These are phyloP conservation scores for Ascochyta lentis DNA, from an alignment of 2,329 filamentous ascomycete species.

Conservation along the genomic window DNA sequence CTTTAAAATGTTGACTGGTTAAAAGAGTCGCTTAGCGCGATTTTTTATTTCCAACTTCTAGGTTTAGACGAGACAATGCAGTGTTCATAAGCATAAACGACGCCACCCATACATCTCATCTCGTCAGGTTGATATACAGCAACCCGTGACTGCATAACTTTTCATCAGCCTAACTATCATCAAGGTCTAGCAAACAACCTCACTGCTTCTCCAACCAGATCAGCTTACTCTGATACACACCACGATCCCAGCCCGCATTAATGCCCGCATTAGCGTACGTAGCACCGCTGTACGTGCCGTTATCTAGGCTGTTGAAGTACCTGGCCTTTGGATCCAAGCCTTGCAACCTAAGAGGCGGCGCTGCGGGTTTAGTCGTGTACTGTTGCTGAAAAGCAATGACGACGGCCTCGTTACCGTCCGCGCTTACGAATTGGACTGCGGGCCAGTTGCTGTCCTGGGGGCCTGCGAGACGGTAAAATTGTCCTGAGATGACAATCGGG, in stretches of 20 bases:
- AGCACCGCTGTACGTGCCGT: constrained; percentile 61
- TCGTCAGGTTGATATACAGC: no score
- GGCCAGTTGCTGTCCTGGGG: constrained; percentile 69
- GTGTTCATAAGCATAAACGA: no score
- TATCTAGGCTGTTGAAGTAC: constrained; percentile 61
- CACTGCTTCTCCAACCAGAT: constrained; percentile 60
- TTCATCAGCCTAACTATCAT: background rate
- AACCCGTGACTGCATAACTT: background rate
- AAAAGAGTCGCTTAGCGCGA: no score
- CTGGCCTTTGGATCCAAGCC: constrained; percentile 62
- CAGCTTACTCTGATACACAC: constrained; percentile 65
- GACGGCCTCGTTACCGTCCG: constrained; percentile 58
- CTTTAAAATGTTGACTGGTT: no score
- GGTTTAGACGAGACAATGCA: no score
- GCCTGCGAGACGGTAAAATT: constrained; percentile 65
- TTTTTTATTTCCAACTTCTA: no score
- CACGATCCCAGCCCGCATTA: constrained; percentile 57
- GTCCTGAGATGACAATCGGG: constrained; percentile 64
- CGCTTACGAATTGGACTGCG: constrained; percentile 64
- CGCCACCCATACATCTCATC: no score
- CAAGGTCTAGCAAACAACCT: background rate
- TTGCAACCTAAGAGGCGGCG: constrained; percentile 61
- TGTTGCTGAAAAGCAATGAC: constrained; percentile 68
- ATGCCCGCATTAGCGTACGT: constrained; percentile 69
- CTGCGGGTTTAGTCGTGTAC: constrained; percentile 60